A percentile compares a stretch with the other conserved stretches of the same genome.
Conservation (phyloP, 2,329 filamentous ascomycete genomes). For the Venturia oleaginea region DNA sequence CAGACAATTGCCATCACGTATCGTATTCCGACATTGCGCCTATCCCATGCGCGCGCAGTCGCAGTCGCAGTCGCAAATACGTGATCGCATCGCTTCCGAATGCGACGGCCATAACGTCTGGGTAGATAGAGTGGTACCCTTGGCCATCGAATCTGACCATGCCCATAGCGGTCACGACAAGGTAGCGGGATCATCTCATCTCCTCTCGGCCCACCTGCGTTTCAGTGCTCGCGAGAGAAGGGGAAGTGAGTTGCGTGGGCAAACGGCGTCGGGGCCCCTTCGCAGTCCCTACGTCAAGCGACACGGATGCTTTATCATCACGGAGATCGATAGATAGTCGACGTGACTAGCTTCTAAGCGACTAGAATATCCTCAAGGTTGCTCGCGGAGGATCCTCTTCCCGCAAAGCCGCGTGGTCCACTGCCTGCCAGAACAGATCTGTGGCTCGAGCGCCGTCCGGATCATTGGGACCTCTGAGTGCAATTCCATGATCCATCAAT, state of each 20-base stretch:
- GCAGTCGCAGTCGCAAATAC: no score
- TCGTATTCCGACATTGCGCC: no score
- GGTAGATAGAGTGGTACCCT: neutral
- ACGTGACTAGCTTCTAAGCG: neutral
- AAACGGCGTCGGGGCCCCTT: neutral
- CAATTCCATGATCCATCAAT: no score
- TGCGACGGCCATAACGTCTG: neutral
- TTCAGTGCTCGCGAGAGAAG: neutral
- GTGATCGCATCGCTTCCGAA: neutral
- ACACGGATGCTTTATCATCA: neutral
- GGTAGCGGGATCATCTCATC: neutral
- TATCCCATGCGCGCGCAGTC: neutral
- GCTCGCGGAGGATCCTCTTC: slow-evolving; percentile 4
- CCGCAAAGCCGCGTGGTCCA: slow-evolving; percentile 1
- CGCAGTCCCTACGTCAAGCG: neutral
- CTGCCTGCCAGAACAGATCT: neutral
- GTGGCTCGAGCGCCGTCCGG: neutral
- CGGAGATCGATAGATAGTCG: neutral
- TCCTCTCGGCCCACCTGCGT: neutral
- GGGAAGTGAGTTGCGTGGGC: neutral
- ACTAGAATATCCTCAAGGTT: neutral
- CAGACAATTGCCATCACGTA: neutral
- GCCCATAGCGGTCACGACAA: neutral
- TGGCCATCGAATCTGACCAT: neutral
- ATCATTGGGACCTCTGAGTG: neutral